Base-by-base conservation (phyloP, 75 land plant species). In the Pinus albicaulis region DNA sequence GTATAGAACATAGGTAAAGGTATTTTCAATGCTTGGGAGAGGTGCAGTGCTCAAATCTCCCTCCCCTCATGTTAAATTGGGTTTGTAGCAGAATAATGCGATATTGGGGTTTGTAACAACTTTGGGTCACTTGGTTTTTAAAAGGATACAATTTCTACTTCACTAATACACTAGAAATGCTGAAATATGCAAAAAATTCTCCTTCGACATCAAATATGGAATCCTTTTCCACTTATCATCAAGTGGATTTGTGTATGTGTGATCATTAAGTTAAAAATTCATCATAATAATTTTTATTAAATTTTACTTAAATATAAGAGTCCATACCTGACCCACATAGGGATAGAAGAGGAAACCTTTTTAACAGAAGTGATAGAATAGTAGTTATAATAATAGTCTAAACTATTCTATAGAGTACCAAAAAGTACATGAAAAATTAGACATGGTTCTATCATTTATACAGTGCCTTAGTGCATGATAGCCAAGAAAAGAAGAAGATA, bases 401-500 rank as follows among this genome's bases (percentile, higher is more conserved):
- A 7, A 61, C 7, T 19, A 31, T 36, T 12, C 24, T n/a, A 1
- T 26, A 22, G 22, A 52, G 56, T 5, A 7, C 36, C 36, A 75
- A 78, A 55, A 20, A 38, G 26, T 7, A 17, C 2, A 22, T 10
- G 10, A 16, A 15, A 44, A 71, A 3, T n/a, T n/a, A 66, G 23
- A 44, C 6, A 38, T 3, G 0, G 73, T n/a, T 34, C 59, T 56
- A 20, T n/a, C 55, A 28, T 44, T 44, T 61, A 59, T 31, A 36
- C 22, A 22, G 52, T 80, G 93, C 99, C 98, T 90, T 63, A 92
- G 82, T 71, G 99, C 92, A 22, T 98, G 95, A 74, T 61, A 88
- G 17, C 99, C 99, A 71, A 96, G 93, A 76, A 96, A 88, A 76
- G 98, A 98, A 79, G 76, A 82, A 56, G 97, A 89, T 34, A 96